Base-by-base conservation (phyloP, 2,329 filamentous ascomycete species). In the Mycosphaerelloides madeirae region DNA sequence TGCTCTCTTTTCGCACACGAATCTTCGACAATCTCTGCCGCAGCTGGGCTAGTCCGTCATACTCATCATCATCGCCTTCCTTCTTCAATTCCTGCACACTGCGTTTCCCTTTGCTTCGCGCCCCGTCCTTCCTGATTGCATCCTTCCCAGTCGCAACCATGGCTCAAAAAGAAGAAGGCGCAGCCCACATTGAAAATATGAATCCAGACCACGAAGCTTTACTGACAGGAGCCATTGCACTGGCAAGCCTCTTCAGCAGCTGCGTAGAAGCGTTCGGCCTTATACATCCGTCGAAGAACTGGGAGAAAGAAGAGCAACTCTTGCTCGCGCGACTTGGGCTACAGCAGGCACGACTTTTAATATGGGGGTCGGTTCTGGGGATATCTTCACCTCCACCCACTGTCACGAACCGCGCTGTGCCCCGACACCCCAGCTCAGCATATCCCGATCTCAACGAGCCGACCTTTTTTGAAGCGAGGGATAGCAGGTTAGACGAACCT, bases 211-310 rank as follows among this genome's bases (percentile, higher is more conserved):
- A 63, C 35, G 61, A 63, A 49, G 58, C 49, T 20, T 46, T 55
- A 9, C 63, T 73, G 28, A 60, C 59, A 22, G 65, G 67, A 41
- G 68, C 69, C 31, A 58, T 69, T 38, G 65, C 66, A 6, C 65
- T 74, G 11, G 69, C 70, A 18, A 65, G 59, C 20, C 64, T 72
- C 25, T 73, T 73, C 64, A 70, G 68, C 55, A 68, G 65, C 35
- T 72, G 69, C 47, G 69, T 72, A 33, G 71, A 73, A 53, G 68
- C 68, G 18, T 72, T 73, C 58, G 68, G 68, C 29, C 61, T 70
- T 19, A 68, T 74, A 43, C 66, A 71, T 43, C 66, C 69, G 1
- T 58, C 61, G 37, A 68, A 68, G 37, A 63, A 69, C 46, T 67
- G 65, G 53, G 64, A 70, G 31, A 66, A 64, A 46, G 59, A 62